Evolutionary conservation across 495 filamentous ascomycete genomes (phyloP).

Genomic region (Jackrogersella minutella): DNA sequence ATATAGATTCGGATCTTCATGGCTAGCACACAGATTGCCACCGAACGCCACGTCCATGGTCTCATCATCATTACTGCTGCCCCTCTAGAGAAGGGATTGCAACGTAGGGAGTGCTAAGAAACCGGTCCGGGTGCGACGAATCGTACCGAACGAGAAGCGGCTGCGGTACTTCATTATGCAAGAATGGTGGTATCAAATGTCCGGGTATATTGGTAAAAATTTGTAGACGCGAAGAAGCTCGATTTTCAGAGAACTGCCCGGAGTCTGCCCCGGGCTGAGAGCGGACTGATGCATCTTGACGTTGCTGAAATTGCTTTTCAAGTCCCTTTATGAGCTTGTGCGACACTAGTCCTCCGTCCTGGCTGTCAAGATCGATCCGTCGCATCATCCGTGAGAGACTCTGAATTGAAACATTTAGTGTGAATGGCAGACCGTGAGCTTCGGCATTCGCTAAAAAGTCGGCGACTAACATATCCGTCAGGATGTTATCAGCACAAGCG

Average conservation of each 20-base stretch:
- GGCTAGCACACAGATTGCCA: not conserved
- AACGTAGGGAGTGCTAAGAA: constrained; percentile 3
- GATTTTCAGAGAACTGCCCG: not conserved
- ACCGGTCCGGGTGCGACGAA: constrained; percentile 4
- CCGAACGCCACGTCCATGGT: constrained; percentile 21
- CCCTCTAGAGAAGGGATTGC: constrained; percentile 3
- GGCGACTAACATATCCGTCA: constrained; percentile 7
- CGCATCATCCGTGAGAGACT: not conserved
- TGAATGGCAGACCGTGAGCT: constrained; percentile 1
- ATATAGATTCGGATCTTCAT: not conserved
- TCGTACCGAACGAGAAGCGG: constrained; percentile 29
- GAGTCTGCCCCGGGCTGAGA: not conserved
- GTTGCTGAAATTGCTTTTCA: not conserved
- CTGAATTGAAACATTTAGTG: constrained; percentile 19
- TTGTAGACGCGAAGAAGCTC: constrained; percentile 10
- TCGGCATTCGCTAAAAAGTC: constrained; percentile 19
- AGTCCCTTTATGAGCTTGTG: not conserved
- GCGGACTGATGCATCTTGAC: not conserved
- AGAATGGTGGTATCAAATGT: constrained; percentile 10
- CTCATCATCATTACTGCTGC: constrained; percentile 25
- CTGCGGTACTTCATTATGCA: constrained; percentile 5
- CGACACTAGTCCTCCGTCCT: not conserved
- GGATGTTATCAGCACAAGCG: not conserved
- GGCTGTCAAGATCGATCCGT: not conserved
- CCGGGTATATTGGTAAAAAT: constrained; percentile 16